A percentile compares a stretch with the other conserved stretches of the same genome.
These are phyloP conservation scores for Hanseniaspora pseudoguilliermondii DNA, from an alignment of 805 yeast species.

Conservation along the genomic window DNA sequence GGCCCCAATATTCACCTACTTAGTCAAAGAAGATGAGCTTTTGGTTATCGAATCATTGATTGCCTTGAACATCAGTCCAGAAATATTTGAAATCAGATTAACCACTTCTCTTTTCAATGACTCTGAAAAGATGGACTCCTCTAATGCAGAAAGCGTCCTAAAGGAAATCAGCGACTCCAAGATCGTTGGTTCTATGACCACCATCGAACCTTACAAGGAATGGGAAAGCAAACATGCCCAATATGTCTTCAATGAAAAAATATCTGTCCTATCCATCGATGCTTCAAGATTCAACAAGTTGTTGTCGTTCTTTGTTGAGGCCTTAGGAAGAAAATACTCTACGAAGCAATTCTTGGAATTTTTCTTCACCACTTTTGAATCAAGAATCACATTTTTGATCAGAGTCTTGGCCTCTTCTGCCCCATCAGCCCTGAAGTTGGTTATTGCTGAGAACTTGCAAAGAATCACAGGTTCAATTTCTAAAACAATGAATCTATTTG, in stretches of 20 bases:
- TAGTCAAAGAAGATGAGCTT: constrained; percentile 28
- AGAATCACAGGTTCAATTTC: constrained; percentile 26
- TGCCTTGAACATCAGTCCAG: constrained; percentile 29
- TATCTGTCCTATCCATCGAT: constrained; percentile 25
- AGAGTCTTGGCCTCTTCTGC: constrained; percentile 46
- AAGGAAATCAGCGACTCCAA: constrained; percentile 24
- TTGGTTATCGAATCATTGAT: constrained; percentile 31
- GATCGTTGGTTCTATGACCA: constrained; percentile 18
- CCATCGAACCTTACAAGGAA: constrained; percentile 23
- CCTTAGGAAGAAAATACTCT: constrained; percentile 30
- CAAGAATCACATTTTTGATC: constrained; percentile 44
- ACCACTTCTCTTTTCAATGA: constrained; percentile 44
- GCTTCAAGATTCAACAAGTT: constrained; percentile 33
- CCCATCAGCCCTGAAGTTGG: constrained; percentile 45
- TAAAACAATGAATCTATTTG: constrained; percentile 34
- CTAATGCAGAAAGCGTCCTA: constrained; percentile 24
- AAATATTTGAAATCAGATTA: constrained; percentile 48
- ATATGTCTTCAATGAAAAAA: constrained; percentile 23
- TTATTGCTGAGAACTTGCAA: constrained; percentile 35
- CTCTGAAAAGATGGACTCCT: constrained; percentile 16
- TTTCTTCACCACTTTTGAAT: constrained; percentile 31
- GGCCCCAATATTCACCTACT: constrained; percentile 31
- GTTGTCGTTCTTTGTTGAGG: constrained; percentile 33
- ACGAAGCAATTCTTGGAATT: constrained; percentile 26
- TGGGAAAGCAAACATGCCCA: constrained; percentile 24